Conservation (phyloP, 306 rosid species). For the Cucurbita pepo region DNA sequence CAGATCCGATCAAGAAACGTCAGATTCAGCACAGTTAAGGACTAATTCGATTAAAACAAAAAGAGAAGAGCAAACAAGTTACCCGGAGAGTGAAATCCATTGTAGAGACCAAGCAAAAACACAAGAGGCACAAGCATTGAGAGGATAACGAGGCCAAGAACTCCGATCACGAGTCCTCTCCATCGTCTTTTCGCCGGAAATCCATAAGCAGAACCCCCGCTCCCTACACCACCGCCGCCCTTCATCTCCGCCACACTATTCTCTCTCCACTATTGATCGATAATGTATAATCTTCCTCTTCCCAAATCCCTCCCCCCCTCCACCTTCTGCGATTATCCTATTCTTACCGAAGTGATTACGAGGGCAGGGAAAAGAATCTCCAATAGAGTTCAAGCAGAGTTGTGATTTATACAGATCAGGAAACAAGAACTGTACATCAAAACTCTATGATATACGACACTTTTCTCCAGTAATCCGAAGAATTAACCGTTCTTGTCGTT, state of each 20-base stretch:
- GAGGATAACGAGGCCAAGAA: constrained; percentile 72
- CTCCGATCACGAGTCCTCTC: constrained; percentile 76
- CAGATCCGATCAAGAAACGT: constrained; percentile 35
- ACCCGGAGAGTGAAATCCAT: constrained; percentile 80
- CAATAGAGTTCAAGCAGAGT: not conserved
- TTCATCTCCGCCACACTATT: constrained; percentile 4
- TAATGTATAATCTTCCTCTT: not conserved
- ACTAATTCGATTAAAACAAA: not conserved
- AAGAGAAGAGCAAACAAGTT: not conserved
- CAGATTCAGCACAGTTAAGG: not conserved
- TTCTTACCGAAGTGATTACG: not conserved
- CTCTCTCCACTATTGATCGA: not conserved
- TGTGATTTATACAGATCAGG: not conserved
- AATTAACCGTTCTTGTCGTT: not conserved
- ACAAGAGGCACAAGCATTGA: constrained; percentile 96
- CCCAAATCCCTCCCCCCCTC: not conserved
- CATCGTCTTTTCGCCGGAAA: constrained; percentile 62
- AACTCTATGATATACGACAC: not conserved
- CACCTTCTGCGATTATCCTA: not conserved
- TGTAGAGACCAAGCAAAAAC: constrained; percentile 84
- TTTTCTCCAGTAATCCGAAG: not conserved
- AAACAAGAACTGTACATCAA: not conserved
- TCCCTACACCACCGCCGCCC: constrained; percentile 16
- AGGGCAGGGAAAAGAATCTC: not conserved
- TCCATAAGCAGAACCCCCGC: constrained; percentile 43